Base-by-base conservation (phyloP, 345 rosid species). In the Eucalyptus victrix region DNA sequence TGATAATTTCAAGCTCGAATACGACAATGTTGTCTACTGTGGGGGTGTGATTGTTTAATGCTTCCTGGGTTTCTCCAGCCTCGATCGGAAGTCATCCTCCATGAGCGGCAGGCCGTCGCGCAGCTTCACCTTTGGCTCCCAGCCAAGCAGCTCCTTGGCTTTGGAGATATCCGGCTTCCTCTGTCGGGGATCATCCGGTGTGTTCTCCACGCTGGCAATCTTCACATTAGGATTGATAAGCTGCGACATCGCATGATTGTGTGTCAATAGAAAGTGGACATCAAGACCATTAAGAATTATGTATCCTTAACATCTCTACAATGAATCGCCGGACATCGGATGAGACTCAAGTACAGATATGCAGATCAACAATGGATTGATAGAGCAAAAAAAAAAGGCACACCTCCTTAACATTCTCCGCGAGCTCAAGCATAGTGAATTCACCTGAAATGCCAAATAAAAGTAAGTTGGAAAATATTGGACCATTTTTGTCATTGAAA, bases 171-270 rank as follows among this genome's bases (percentile, higher is more conserved):
- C 95, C 3, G 99, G 99, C 93, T 97, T 96, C 89, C 99, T 95
- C 90, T 97, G 99, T 8, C 93, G 97, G 21, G 99, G 99, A 92
- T 97, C 99, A 88, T 97, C 99, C 1, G 97, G 99, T 54, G 98
- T 97, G 90, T 96, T 97, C 88, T 97, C 99, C 56, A 96, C 97
- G 93, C 65, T 90, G 40, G 80, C 51, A 87, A 97, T 96, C 91
- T 97, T 90, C 86, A 96, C 95, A 30, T 93, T 93, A 47, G 96
- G 97, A 88, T 96, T 96, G 54, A 97, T 96, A 30, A 96, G 96
- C 99, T 97, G 93, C 92, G 90, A 12, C 13, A 37, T 76, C 28
- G 8, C 83, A 21, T 21, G 24, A 76, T 11, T 72, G 81, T 37
- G 45, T 19, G 81, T 37, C 6, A 72, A 72, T 42, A 34, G 28